Base-by-base conservation (phyloP, 768 basidiomycete genomes). In the Tricholoma saponaceum region DNA sequence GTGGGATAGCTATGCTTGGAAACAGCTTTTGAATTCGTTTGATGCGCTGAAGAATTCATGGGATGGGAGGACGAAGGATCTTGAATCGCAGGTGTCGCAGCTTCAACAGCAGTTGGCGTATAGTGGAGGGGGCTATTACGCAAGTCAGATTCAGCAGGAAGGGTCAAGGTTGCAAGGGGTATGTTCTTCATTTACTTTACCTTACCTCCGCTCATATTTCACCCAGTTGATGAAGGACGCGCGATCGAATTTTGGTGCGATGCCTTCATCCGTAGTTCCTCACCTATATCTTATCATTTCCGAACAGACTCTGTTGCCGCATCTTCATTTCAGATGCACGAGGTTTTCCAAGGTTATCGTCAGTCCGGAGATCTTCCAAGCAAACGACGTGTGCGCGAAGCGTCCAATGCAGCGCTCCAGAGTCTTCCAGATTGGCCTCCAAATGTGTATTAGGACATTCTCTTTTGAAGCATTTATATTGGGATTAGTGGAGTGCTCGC, bases 371-470 rank as follows among this genome's bases (percentile, higher is more conserved):
- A 92, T 68, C 54, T 75, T 25, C 82, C 87, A 5, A 87, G 88
- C 65, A 92, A 90, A 68, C 77, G 77, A 20, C 83, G 89, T 22
- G 90, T 92, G 9, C 82, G 88, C 30, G 89, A 92, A 68, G 83
- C 86, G 3, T 85, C 84, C 51, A 92, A 92, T 64, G 88, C 89
- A 12, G 87, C 90, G 5, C 67, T 92, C 47, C 76, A 77, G 39
- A 78, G 79, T 41, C 70, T 92, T n/a, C 90, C 90, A 2, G 87
- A 88, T 58, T 92, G 86, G 85, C 90, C 90, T 0, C 71, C 79
- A 9, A 70, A 74, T 49, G 66, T 71, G 13, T 74, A 70, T 52
- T 74, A 67, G 59, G 63, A n/a, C n/a, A n/a, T n/a, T n/a, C n/a
- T n/a, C n/a, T n/a, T n/a, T n/a, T n/a, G n/a, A n/a, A n/a, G n/a